A percentile compares a stretch with the other conserved stretches of the same genome.
phyloP scores from a whole-genome alignment of 192 early-diverging fungal species.

The Spizellomyces sp. region DNA sequence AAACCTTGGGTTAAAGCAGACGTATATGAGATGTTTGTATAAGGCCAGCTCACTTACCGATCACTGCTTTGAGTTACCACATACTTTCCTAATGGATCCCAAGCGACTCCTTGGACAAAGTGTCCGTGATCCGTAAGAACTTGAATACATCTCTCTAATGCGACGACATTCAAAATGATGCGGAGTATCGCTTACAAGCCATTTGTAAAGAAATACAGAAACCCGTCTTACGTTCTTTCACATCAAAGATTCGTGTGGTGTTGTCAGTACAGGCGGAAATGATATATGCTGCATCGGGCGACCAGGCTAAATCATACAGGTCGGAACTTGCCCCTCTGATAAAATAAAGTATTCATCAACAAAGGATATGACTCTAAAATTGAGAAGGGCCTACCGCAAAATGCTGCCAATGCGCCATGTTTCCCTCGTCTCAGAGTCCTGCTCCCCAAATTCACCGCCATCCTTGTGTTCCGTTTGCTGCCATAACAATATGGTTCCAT shows the following conservation, averaged over 20 bases:
- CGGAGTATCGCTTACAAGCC: neutral
- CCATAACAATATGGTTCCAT: slow-evolving; percentile 89
- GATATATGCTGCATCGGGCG: slow-evolving; percentile 78
- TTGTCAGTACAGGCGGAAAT: slow-evolving; percentile 88
- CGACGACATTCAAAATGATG: no score
- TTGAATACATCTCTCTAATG: slow-evolving; percentile 67
- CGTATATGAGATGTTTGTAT: slow-evolving; percentile 17
- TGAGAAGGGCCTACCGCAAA: slow-evolving; percentile 52
- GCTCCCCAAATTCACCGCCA: slow-evolving; percentile 37
- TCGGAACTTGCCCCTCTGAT: slow-evolving; percentile 74
- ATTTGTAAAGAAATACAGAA: neutral
- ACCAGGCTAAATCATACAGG: slow-evolving; percentile 94
- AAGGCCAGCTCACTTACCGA: slow-evolving; percentile 50
- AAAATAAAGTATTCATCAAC: neutral
- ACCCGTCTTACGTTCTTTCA: slow-evolving; percentile 60
- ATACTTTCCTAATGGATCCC: slow-evolving; percentile 89
- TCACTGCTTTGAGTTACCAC: slow-evolving; percentile 93
- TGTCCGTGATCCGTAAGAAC: slow-evolving; percentile 77
- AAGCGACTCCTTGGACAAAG: slow-evolving; percentile 95
- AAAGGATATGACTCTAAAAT: no score
- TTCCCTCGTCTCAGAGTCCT: slow-evolving; percentile 60
- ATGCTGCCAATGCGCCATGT: slow-evolving; percentile 73
- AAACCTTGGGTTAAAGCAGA: slow-evolving; percentile 32
- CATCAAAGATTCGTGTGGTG: slow-evolving; percentile 84
- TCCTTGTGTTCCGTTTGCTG: slow-evolving; percentile 61